Percentiles rank a stretch among this genome's conserved stretches.
Evolutionary conservation across 352 stramenopile genomes (phyloP).

Genomic region (Peronospora destructor): DNA sequence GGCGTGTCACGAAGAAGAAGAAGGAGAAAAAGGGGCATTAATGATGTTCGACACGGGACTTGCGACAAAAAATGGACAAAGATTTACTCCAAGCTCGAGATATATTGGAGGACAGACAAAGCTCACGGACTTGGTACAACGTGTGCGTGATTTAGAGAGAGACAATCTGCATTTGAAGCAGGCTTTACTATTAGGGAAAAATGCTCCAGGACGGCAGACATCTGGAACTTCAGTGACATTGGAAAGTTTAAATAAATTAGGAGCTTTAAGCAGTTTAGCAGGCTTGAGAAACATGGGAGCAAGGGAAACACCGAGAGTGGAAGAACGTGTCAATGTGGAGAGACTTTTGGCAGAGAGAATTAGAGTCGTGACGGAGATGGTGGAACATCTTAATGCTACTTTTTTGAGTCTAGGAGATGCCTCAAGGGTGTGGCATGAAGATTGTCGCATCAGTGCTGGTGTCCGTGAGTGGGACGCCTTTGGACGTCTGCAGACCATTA

Average conservation of each 20-base stretch:
- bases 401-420: constrained; percentile 63
- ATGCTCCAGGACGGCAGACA: constrained; percentile 17
- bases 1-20: too few species aligned
- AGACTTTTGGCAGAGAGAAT: constrained; percentile 55
- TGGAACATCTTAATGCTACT: constrained; percentile 63
- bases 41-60: background rate
- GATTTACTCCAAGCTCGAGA: constrained; percentile 7
- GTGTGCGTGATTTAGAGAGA: constrained; percentile 59
- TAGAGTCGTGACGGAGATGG: constrained; percentile 77
- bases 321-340: constrained; percentile 38
- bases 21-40: background rate
- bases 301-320: constrained; percentile 1
- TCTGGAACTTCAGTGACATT: constrained; percentile 19
- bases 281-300: constrained; percentile 8
- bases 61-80: background rate
- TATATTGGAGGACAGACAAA: constrained; percentile 36
- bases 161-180: constrained; percentile 78
- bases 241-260: constrained; percentile 11
- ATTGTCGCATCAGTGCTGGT: constrained; percentile 67
- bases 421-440: constrained; percentile 62
- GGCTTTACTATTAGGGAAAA: constrained; percentile 60
- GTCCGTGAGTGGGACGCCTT: constrained; percentile 78
- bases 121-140: constrained; percentile 63
- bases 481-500: constrained; percentile 62
- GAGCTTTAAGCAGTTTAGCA: constrained; percentile 11